Evolutionary conservation across 768 basidiomycete genomes (phyloP).

Genomic region (Amanita subjunquillea): DNA sequence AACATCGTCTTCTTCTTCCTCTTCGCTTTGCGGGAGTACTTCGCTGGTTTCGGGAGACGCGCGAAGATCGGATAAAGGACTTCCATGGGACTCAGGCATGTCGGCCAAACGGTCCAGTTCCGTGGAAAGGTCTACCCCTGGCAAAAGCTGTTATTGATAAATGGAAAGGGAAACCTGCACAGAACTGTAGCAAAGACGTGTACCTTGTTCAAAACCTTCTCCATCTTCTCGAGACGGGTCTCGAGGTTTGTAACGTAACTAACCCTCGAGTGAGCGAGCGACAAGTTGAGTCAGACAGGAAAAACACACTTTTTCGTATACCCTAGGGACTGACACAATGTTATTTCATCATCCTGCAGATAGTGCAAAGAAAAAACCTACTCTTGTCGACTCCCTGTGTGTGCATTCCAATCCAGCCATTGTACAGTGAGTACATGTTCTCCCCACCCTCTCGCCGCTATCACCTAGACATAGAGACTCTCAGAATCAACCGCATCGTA

Average conservation of each 20-base stretch:
- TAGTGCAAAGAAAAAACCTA: conserved; percentile 16
- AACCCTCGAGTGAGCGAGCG: conserved; percentile 21
- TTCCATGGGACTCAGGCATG: conserved; percentile 19
- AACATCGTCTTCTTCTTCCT: conserved; percentile 17
- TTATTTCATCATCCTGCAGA: not conserved
- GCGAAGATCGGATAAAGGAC: conserved; percentile 11
- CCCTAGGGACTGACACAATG: conserved; percentile 34
- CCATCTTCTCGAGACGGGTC: conserved; percentile 53
- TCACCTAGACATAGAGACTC: conserved; percentile 35
- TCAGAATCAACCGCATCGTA: not conserved
- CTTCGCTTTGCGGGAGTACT: conserved; percentile 20
- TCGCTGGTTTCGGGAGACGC: conserved; percentile 18
- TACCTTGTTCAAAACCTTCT: conserved; percentile 47
- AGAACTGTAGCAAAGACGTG: conserved; percentile 4
- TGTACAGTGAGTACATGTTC: conserved; percentile 54
- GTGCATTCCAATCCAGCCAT: conserved; percentile 52
- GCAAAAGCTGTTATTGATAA: conserved; percentile 25
- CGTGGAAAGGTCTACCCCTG: conserved; percentile 52
- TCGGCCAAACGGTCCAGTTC: conserved; percentile 29
- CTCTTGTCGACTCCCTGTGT: conserved; percentile 62
- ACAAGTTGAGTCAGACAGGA: not conserved
- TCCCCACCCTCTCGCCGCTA: conserved; percentile 55
- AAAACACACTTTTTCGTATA: conserved; percentile 44
- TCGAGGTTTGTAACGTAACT: conserved; percentile 60
- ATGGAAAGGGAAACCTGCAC: conserved; percentile 6